phyloP scores from a whole-genome alignment of 805 yeast species.

The Ogataea methanolica region DNA sequence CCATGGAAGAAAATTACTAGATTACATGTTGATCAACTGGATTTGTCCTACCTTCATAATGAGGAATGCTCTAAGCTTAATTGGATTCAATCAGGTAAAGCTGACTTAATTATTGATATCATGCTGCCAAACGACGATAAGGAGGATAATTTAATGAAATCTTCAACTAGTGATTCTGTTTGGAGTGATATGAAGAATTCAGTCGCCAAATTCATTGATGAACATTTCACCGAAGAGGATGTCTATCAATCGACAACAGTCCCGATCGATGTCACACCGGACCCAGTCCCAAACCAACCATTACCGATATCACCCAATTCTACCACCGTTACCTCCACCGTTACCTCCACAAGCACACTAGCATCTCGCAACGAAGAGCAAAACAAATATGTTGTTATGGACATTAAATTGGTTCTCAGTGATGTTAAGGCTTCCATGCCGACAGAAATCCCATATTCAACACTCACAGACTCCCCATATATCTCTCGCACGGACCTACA shows the following conservation, averaged over 20 bases:
- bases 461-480: constrained; percentile 51
- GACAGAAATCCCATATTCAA: constrained; percentile 41
- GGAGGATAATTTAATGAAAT: constrained; percentile 17
- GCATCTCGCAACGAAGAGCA: constrained; percentile 18
- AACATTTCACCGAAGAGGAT: not conserved
- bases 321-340: constrained; percentile 11
- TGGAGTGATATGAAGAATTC: constrained; percentile 6
- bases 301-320: not conserved
- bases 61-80: constrained; percentile 44
- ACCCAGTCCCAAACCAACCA: not conserved
- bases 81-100: constrained; percentile 70
- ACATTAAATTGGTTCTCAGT: constrained; percentile 58
- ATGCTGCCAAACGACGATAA: constrained; percentile 56
- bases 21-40: constrained; percentile 36
- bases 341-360: too few species aligned
- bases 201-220: constrained; percentile 1
- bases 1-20: constrained; percentile 51
- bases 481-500: constrained; percentile 55
- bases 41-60: constrained; percentile 25
- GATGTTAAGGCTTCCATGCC: constrained; percentile 59
- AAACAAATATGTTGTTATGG: constrained; percentile 58
- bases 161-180: constrained; percentile 9
- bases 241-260: not conserved
- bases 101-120: constrained; percentile 67
- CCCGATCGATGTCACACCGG: not conserved